Base-by-base conservation (phyloP, 148 eudicot genomes). In the Camellia granthamiana region DNA sequence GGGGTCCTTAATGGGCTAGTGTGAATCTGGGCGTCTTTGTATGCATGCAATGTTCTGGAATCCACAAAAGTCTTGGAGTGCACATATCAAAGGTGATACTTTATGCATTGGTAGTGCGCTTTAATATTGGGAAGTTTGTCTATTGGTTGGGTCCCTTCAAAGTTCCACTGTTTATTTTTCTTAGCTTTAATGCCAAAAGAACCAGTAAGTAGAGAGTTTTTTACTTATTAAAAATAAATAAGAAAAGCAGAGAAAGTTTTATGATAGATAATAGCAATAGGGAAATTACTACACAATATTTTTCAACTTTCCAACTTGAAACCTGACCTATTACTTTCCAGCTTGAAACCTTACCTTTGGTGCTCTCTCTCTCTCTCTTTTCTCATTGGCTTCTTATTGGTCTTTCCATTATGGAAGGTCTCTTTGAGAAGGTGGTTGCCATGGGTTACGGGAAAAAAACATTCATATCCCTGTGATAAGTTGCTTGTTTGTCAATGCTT, bases 1-100 rank as follows among this genome's bases (percentile, higher is more conserved):
- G 99, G 83, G 99, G 97, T 88, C 99, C 99, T 42, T 87, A 97
- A 90, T 95, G 99, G 99, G 97, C 99, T 59, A 95, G 99, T 87
- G 99, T 95, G 71, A 95, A 95, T 86, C 85, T 95, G 75, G 99
- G 99, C 69, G 91, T 95, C 84, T 95, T 95, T 72, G 90, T 95
- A 85, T 95, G 99, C 86, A 95, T 95, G 99, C 97, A 95, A 86
- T 95, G 99, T 79, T 95, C 99, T 82, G 99, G 99, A 70, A 90
- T 93, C 82, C 99, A 95, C 83, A 87, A 97, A 89, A 95, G 99
- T 82, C 97, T 95, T 80, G 99, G 99, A 75, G 99, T 95, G 77
- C 99, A 95, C 84, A 93, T 95, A 78, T 92, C 99, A 62, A 95
- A 95, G 99, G 99, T 93, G 81, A 93, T 80, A 60, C 69, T 58